Evolutionary conservation across 305 asterid genomes (phyloP), one percentile per base, ranked within the genome.

Genomic region (Rubia peregrina): DNA sequence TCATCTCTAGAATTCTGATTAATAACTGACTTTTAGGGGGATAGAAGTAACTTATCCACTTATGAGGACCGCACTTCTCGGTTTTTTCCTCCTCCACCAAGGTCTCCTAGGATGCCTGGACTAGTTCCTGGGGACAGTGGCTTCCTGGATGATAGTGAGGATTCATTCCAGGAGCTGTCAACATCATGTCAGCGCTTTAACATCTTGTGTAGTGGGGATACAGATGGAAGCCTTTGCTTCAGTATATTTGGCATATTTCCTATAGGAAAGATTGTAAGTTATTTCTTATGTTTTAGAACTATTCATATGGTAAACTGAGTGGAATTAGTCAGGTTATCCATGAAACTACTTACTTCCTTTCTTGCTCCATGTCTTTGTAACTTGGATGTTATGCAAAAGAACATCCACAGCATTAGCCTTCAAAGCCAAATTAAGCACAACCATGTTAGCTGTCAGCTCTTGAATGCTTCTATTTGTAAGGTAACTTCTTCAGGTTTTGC

Each of bases 41-140:
- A 79, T 67, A 83, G 71, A 68, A 51, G 33, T 74, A 76, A 73
- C 17, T 62, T 67, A 67, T 76, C 85, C 66, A 75, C 77, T 48
- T 91, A 91, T 75, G 97, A 91, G 81, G 97, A 94, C 72, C 90
- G 96, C 68, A 91, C 99, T 72, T 79, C 93, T 83, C 96, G 97
- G 62, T 91, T 94, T 81, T 88, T 94, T 65, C 99, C 96, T 71
- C 89, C 92, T 68, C 90, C 91, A 36, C 99, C 99, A 71, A 86
- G 96, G 79, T 85, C 83, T 77, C 99, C 99, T 67, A 82, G 85
- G 72, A 82, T 83, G 77, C 89, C 99, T 82, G 97, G 97, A 75
- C 87, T 94, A 78, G 90, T 91, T 64, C 83, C 96, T 66, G 96
- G 87, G 62, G 99, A 94, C 77, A 84, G 82, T 84, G 87, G 95